Evolutionary conservation across 2,329 filamentous ascomycete genomes (phyloP), one percentile per base, ranked within the genome.

Genomic region (Biscogniauxia marginata): DNA sequence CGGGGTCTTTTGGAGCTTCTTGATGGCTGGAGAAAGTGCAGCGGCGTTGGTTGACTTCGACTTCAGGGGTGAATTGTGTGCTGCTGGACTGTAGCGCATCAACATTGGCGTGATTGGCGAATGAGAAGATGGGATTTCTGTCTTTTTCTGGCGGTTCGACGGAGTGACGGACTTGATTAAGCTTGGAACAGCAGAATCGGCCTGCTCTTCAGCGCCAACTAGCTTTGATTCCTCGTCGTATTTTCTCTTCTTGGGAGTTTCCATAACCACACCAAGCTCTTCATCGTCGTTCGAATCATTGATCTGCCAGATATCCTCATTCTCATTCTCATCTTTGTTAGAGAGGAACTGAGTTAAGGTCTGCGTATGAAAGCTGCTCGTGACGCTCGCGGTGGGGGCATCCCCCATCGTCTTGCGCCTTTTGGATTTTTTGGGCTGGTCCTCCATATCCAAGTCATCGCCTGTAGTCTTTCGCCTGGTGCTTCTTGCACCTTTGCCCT

Each of bases 301-400:
- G 22, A 70, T 63, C 22, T 62, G 54, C 68, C 63, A 66, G 39
- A 48, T 24, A 3, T 64, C 59, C 7, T 61, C 52, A 2, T 62
- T 49, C 7, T 61, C 52, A 2, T 62, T 49, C 16, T 62, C 56
- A 3, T 61, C 57, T 23, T 57, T 56, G 8, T 46, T 57, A 16
- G 67, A 58, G 9, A 67, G 49, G 1, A 68, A 50, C 49, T 70
- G 68, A 6, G 68, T 70, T 20, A 70, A 52, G 3, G 70, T 72
- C 54, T 71, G 70, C 1, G 70, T 72, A 30, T 71, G 69, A 50
- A 69, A 69, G 57, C 63, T 71, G 52, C 65, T 68, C 18, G 67
- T 65, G 16, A 56, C 53, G 21, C 48, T 60, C 9, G 55, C 51
- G 18, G 43, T 57, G 8, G 67, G 66, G 7, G 51, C 46, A 52